Evolutionary conservation across 2,329 filamentous ascomycete species (phyloP).

Genomic region (Penicillium sp.): DNA sequence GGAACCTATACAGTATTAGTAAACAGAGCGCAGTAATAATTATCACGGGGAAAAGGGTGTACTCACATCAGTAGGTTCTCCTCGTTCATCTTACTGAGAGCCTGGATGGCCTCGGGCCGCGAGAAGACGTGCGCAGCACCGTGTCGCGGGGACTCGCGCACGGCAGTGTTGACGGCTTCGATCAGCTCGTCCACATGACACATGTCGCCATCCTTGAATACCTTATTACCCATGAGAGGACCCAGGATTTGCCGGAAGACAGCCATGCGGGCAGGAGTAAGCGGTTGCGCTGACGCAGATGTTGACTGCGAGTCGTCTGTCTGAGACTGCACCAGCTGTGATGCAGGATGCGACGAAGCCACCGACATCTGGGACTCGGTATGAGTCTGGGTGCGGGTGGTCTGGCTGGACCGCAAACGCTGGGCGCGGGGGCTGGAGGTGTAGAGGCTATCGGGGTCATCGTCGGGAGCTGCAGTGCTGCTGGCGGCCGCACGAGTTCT

Average conservation of each 20-base stretch:
- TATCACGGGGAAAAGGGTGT: constrained; percentile 2
- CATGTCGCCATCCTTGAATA: constrained; percentile 83
- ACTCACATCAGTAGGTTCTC: constrained; percentile 92
- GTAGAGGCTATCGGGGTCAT: constrained; percentile 61
- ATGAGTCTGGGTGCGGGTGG: constrained; percentile 50
- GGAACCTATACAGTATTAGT: constrained; percentile 44
- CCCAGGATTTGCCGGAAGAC: constrained; percentile 83
- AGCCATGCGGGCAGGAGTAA: constrained; percentile 65
- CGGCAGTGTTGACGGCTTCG: constrained; percentile 75
- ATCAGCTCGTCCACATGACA: constrained; percentile 78
- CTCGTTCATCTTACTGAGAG: constrained; percentile 79
- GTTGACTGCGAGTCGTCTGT: constrained; percentile 43
- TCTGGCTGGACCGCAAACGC: constrained; percentile 44
- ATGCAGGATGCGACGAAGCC: constrained; percentile 79
- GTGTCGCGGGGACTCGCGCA: constrained; percentile 55
- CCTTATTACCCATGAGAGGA: constrained; percentile 75
- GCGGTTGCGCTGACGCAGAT: constrained; percentile 48
- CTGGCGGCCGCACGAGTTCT: constrained; percentile 45
- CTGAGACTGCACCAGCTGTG: constrained; percentile 68
- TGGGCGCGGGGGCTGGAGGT: constrained; percentile 56
- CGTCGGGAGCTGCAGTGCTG: constrained; percentile 57
- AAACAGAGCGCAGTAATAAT: constrained; percentile 46
- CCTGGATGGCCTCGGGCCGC: constrained; percentile 74
- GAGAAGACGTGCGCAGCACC: constrained; percentile 67
- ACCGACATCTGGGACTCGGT: constrained; percentile 67